Percentiles rank a stretch among this genome's conserved stretches.
Conservation (phyloP, 2,329 filamentous ascomycete species). For the Exophiala phaeomuriformis region DNA sequence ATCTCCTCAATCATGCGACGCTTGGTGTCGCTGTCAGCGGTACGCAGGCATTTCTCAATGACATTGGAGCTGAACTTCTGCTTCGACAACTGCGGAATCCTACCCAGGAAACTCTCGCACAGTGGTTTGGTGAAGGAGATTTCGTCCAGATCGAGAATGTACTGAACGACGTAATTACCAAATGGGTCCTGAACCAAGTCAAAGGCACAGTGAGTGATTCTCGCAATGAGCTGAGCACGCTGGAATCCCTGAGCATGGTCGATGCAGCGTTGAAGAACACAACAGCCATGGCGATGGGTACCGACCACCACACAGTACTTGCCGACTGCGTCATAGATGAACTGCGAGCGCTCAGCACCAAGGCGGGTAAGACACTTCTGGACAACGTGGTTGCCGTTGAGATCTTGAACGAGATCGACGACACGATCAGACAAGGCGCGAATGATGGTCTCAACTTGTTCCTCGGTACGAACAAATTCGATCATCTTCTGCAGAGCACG, state of each 20-base stretch:
- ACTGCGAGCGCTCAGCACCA: conserved; percentile 72
- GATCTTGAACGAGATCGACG: conserved; percentile 89
- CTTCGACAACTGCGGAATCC: conserved; percentile 67
- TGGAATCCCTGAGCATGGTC: conserved; percentile 89
- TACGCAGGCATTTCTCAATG: conserved; percentile 91
- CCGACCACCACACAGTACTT: conserved; percentile 80
- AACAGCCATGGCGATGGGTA: conserved; percentile 95
- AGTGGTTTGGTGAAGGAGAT: conserved; percentile 80
- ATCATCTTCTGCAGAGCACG: conserved; percentile 99
- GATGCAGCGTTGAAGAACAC: conserved; percentile 94
- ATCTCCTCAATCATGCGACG: conserved; percentile 82
- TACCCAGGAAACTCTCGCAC: conserved; percentile 68
- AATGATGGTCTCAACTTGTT: conserved; percentile 76
- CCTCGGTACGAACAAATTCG: conserved; percentile 79
- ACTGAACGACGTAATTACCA: conserved; percentile 97
- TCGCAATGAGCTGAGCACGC: conserved; percentile 74
- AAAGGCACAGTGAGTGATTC: conserved; percentile 84
- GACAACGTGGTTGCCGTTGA: conserved; percentile 98
- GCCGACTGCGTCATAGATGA: conserved; percentile 94
- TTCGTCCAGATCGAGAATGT: conserved; percentile 92
- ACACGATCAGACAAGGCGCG: conserved; percentile 74
- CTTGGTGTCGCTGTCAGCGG: conserved; percentile 65
- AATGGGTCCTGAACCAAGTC: conserved; percentile 91
- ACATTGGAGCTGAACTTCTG: conserved; percentile 99
- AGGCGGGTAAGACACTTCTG: conserved; percentile 98